Evolutionary conservation across 116 monocot species (phyloP).

Genomic region (Papilionanthe hybrid): DNA sequence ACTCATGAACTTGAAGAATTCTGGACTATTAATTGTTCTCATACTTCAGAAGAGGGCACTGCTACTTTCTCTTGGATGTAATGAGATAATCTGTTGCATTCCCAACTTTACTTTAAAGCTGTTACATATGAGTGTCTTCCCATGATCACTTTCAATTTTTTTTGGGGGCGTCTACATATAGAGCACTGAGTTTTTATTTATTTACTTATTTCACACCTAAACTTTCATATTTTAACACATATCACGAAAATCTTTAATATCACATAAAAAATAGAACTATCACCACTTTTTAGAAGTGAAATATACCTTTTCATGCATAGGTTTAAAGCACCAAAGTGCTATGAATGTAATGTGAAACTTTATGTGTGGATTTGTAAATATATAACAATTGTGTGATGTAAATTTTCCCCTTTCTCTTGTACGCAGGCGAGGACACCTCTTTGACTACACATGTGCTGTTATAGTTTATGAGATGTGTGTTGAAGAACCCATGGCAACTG

Average conservation of each 20-base stretch:
- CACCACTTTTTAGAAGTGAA: too few species aligned
- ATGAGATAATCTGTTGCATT: conserved; percentile 10
- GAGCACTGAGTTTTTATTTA: too few species aligned
- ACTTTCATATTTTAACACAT: too few species aligned
- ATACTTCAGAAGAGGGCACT: conserved; percentile 71
- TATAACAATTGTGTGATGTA: too few species aligned
- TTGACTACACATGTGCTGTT: conserved; percentile 77
- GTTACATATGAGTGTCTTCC: not conserved
- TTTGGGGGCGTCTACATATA: too few species aligned
- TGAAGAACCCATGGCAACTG: conserved; percentile 89
- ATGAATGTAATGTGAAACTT: too few species aligned
- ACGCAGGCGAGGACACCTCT: conserved; percentile 74
- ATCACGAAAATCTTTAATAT: too few species aligned
- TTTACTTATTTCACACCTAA: too few species aligned
- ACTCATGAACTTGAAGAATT: conserved; percentile 95
- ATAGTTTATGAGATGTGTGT: conserved; percentile 92
- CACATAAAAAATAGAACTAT: too few species aligned
- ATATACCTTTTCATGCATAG: too few species aligned
- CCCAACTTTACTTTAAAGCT: not conserved
- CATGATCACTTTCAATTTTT: not conserved
- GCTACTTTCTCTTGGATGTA: conserved; percentile 82
- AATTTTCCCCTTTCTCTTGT: conserved; percentile 3
- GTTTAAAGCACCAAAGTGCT: too few species aligned
- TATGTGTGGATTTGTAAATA: too few species aligned
- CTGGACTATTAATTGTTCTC: conserved; percentile 91